Base-by-base conservation (phyloP, 225 moss, liverwort and hornwort genomes). In the Sphagnum tenellum region DNA sequence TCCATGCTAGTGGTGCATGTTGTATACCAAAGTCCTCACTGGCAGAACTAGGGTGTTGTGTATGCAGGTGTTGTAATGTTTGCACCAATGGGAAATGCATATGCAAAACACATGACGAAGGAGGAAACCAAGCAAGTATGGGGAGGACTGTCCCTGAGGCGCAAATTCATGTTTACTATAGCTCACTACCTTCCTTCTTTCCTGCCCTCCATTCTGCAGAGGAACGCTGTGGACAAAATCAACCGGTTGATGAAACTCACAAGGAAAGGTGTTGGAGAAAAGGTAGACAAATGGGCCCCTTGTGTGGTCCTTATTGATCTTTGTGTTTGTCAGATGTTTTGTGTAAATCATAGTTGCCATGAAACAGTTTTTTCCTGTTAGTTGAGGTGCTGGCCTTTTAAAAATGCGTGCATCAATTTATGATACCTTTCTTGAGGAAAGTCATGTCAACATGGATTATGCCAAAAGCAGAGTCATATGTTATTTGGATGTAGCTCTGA, bases 81-180 rank as follows among this genome's bases (percentile, higher is more conserved):
- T 66, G 94, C 88, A 8, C 94, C 94, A 45, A 75, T 86, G 45
- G 88, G 89, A 53, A 91, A 56, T 63, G 88, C 88, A 4, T 95
- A 84, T 12, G 77, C 75, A 44, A 78, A 78, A 51, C 79, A 81
- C 56, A 78, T 79, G 70, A 89, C 84, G 9, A 86, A 76, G 60
- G 82, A 79, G 47, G 94, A 89, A 75, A 72, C 77, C 56, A 76
- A 79, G 65, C 71, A 70, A 49, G 89, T 86, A 14, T 95, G 91
- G 94, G 79, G 70, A n/a, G 66, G 70, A n/a, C 70, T 86, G 70
- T 85, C 77, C 67, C 54, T 61, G 14, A 72, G 79, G 8, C 62
- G 72, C 64, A 89, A 79, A 71, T 80, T 79, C 66, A 77, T 82
- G 50, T 86, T 74, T 60, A 69, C 59, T n/a, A 72, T 84, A 59